Percentiles rank a stretch among this genome's conserved stretches.
Evolutionary conservation across 192 early-diverging fungal species (phyloP).

Genomic region (Mycoemilia scoparia): DNA sequence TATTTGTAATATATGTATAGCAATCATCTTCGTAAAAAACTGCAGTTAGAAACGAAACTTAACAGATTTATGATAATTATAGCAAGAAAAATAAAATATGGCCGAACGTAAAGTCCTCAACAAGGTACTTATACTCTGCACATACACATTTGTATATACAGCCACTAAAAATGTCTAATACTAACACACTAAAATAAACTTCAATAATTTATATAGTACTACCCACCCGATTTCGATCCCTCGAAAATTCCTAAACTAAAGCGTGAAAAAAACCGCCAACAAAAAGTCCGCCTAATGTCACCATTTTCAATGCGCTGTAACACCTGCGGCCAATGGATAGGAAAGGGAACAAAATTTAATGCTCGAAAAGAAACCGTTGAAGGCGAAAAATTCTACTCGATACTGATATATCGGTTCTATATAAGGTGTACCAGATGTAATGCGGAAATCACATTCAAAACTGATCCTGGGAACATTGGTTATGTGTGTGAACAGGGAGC

Average conservation of each 20-base stretch:
- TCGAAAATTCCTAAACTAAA: conserved; percentile 76
- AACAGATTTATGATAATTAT: no score
- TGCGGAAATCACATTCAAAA: conserved; percentile 96
- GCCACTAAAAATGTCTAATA: neutral
- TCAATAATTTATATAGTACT: conserved; percentile 34
- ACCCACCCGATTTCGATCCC: conserved; percentile 94
- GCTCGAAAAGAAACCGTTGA: conserved; percentile 79
- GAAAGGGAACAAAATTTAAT: conserved; percentile 97
- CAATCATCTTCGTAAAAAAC: no score
- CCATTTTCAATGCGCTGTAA: conserved; percentile 98
- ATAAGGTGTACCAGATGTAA: conserved; percentile 85
- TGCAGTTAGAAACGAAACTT: no score
- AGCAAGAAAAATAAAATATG: no score
- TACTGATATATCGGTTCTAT: conserved; percentile 66
- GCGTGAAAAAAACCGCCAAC: conserved; percentile 61
- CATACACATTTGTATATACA: neutral
- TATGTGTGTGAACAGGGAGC: conserved; percentile 90
- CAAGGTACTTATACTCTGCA: conserved; percentile 23
- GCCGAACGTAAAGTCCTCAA: conserved; percentile 88
- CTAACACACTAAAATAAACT: neutral
- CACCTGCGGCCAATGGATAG: conserved; percentile 91
- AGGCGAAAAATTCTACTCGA: conserved; percentile 49
- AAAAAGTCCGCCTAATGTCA: conserved; percentile 95
- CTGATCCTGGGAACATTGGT: conserved; percentile 87
- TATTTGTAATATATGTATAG: no score